Base-by-base conservation (phyloP, 805 yeast genomes). In the Pichia occidentalis region DNA sequence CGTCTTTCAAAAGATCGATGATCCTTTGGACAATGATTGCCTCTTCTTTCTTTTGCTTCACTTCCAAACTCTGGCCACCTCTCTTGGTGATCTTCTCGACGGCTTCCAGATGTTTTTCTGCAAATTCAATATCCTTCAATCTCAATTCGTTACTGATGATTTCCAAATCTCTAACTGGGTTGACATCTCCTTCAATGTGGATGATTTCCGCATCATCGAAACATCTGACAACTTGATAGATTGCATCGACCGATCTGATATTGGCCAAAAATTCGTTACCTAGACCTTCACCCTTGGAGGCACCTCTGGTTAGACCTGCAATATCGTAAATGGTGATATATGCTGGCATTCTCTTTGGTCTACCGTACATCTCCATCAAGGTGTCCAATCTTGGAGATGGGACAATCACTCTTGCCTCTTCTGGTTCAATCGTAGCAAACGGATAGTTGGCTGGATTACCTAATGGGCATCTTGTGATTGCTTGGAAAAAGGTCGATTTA, bases 401-500 rank as follows among this genome's bases (percentile, higher is more conserved):
- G 44, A 92, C 97, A 49, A 80, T 77, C 39, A 90, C 95, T 60
- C 95, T 78, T 32, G 97, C 96, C 68, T 90, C 96, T 68, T 92
- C 97, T 38, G 98, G 97, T 52, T 90, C 96, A 59, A 86, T 86
- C 40, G 98, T 90, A 29, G 98, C 98, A 60, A 86, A 90, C 19
- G 98, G 98, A 62, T 88, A 90, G 64, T 90, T 90, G 42, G 97
- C 98, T 40, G 98, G 97, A 68, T 75, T 87, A 46, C 98, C 97
- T 50, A 92, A 68, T 33, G 88, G 86, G 51, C 88, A 85, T 65
- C 80, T 78, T 40, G 97, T 90, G 57, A 92, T 83, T 40, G 96
- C 95, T 65, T 92, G 97, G 77, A 90, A 90, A 63, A 90, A 87
- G 7, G 97, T 90, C 11, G 96, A 86, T 64, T 92, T 92, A 54